Base-by-base conservation (phyloP, 139 green algal genomes). In the Chloropicon primus region DNA sequence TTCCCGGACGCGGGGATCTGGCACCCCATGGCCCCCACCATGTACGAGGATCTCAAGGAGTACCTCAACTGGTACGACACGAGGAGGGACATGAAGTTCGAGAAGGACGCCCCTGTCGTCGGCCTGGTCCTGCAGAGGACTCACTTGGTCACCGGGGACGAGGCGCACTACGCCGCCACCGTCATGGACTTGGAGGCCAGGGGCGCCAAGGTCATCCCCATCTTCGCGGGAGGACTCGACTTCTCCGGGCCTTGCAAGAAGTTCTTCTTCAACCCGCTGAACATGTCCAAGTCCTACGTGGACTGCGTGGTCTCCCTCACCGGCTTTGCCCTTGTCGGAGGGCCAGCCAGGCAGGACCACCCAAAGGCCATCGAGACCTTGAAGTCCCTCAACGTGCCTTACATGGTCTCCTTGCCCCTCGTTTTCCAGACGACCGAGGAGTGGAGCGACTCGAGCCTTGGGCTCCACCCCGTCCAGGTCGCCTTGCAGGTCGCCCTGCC, bases 371-470 rank as follows among this genome's bases (percentile, higher is more conserved):
- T 99, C 71, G 88, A 96, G 81, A 92, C 94, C 0, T 89, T 99
- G 29, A 97, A 93, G 83, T 83, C 89, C 75, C 90, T 98, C 62
- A 93, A 98, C 81, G 95, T 98, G 78, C 95, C 95, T 1, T 99
- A 99, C 92, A 87, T 99, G 80, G 90, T 96, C 27, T 93, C 91
- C 5, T 89, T 98, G 74, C 95, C 95, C 0, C 88, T 99, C 79
- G 94, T 98, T 1, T 99, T 99, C 92, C 95, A 99, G 91, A 99
- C 95, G 72, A 99, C 95, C 0, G 94, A 99, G 85, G 95, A 99
- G 90, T 99, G 95, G 95, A 83, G 94, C 77, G 94, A 96, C 27
- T 93, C 85, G 28, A 91, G 96, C 81, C 89, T 99, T 72, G 95
- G 95, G 29, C 88, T 99, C 80, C 95, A 99, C 88, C 95, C 95